Conservation (phyloP, 768 basidiomycete genomes). For the Mycena indigotica region DNA sequence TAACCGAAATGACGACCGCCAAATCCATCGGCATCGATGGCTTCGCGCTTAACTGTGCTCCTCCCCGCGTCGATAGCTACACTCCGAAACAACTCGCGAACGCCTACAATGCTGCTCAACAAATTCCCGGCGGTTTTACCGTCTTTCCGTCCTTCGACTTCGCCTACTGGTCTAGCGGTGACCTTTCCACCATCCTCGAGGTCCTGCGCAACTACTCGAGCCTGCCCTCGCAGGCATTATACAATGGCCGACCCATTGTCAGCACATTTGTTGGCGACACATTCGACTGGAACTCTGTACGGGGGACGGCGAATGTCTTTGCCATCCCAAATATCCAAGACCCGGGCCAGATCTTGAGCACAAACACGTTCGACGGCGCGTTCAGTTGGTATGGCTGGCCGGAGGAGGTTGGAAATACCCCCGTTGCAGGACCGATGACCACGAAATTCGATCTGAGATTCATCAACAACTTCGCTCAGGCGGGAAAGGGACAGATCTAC, state of each 20-base stretch:
- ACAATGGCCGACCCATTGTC: conserved; percentile 39
- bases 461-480: conserved; percentile 4
- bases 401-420: conserved; percentile 13
- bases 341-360: conserved; percentile 16
- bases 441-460: conserved; percentile 4
- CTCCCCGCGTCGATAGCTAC: conserved; percentile 35
- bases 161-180: conserved; percentile 34
- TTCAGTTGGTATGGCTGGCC: conserved; percentile 33
- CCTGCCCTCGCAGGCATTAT: conserved; percentile 40
- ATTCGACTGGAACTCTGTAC: conserved; percentile 35
- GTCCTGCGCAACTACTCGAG: conserved; percentile 39
- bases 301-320: conserved; percentile 18
- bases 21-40: conserved; percentile 31
- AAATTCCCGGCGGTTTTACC: conserved; percentile 33
- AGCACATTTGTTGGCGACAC: conserved; percentile 48
- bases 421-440: conserved; percentile 8
- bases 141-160: conserved; percentile 38
- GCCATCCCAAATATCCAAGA: conserved; percentile 31
- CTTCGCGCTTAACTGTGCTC: conserved; percentile 41
- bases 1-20: conserved; percentile 12
- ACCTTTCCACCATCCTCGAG: conserved; percentile 31
- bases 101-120: conserved; percentile 38
- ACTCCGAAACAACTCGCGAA: conserved; percentile 35
- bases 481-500: conserved; percentile 14
- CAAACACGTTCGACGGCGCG: conserved; percentile 30